These are phyloP conservation scores for Nitzschia putrida DNA, from an alignment of 108 stramenopile species.

Conservation along the genomic window DNA sequence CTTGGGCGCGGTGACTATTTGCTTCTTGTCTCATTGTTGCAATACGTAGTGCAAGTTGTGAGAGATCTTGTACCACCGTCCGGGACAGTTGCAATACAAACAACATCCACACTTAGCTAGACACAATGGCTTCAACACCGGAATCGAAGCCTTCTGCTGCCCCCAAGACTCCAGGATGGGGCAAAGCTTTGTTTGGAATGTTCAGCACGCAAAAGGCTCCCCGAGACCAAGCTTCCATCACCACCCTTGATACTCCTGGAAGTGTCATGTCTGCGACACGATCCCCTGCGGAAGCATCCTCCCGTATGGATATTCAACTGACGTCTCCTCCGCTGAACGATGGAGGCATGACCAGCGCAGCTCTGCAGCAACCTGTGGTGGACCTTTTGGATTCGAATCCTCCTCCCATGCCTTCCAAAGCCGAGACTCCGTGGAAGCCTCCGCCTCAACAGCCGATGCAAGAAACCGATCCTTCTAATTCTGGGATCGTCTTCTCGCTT, in stretches of 20 bases:
- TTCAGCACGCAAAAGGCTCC: constrained; percentile 4
- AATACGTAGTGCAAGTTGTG: too few species aligned
- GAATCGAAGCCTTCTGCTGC: constrained; percentile 3
- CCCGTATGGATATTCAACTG: neutral
- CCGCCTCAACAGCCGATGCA: constrained; percentile 5
- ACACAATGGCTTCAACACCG: constrained; percentile 16
- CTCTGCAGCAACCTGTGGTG: neutral
- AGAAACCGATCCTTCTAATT: neutral
- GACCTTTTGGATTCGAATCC: constrained; percentile 1
- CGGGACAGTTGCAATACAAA: too few species aligned
- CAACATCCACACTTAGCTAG: neutral
- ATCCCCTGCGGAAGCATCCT: constrained; percentile 2
- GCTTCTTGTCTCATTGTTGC: too few species aligned
- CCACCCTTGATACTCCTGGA: too few species aligned
- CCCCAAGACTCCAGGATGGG: constrained; percentile 26
- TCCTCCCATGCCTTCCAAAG: neutral
- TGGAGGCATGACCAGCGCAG: neutral
- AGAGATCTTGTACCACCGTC: too few species aligned
- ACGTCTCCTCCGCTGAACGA: neutral
- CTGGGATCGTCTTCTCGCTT: too few species aligned
- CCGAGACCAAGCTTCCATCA: neutral
- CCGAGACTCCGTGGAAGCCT: constrained; percentile 31
- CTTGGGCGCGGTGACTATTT: too few species aligned
- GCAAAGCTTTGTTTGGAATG: constrained; percentile 18
- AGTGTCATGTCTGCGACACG: too few species aligned